Evolutionary conservation across 495 filamentous ascomycete genomes (phyloP).

Genomic region (Platismatia glauca): DNA sequence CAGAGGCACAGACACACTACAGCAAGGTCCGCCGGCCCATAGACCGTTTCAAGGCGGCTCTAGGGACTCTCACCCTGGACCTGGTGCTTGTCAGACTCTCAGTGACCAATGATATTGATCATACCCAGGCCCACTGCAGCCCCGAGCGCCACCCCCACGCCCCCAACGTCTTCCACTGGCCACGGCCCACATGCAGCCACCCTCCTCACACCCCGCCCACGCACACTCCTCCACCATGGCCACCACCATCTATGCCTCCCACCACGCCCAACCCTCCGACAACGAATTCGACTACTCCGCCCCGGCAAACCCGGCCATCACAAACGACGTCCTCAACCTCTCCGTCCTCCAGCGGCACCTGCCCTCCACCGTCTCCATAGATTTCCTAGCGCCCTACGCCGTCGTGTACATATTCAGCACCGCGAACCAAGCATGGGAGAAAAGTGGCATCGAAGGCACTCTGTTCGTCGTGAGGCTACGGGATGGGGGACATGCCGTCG

Average conservation of each 20-base stretch:
- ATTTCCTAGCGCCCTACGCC: slow-evolving; percentile 67
- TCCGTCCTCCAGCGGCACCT: slow-evolving; percentile 67
- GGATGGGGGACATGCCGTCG: slow-evolving; percentile 47
- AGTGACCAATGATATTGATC: no score
- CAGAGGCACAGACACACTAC: no score
- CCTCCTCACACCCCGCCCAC: background rate
- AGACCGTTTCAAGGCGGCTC: background rate
- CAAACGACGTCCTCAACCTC: slow-evolving; percentile 76
- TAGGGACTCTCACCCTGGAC: background rate
- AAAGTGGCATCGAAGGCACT: slow-evolving; percentile 65
- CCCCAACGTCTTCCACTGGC: background rate
- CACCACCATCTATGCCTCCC: background rate
- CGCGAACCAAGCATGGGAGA: slow-evolving; percentile 60
- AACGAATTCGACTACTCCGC: background rate
- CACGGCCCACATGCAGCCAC: background rate
- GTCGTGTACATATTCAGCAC: slow-evolving; percentile 69
- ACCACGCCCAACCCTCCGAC: background rate
- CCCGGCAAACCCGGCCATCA: slow-evolving; percentile 31
- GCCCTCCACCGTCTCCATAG: slow-evolving; percentile 54
- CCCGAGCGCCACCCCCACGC: background rate
- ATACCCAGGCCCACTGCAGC: background rate
- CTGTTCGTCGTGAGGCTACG: slow-evolving; percentile 60
- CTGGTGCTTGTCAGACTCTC: no score
- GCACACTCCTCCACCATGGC: background rate
- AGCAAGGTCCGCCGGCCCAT: background rate